Evolutionary conservation across 441 rosid species (phyloP).

Genomic region (Isatis lusitanica): DNA sequence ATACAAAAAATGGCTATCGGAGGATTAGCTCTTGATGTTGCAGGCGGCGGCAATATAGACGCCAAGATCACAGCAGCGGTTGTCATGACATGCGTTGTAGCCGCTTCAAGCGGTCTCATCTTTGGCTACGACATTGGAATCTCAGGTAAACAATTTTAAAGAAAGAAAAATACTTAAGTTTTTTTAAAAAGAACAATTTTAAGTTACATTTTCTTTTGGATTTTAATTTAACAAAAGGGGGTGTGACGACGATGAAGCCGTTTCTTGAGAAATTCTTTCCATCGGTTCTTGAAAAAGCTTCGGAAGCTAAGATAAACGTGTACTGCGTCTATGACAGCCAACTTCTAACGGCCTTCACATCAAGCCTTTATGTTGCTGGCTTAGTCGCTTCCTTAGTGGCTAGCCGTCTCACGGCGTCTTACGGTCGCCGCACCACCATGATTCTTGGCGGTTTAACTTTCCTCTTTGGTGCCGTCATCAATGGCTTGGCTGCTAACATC

Average conservation of each 20-base stretch:
- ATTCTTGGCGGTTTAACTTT: constrained; percentile 70
- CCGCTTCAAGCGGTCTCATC: constrained; percentile 76
- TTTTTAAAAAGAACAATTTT: neutral
- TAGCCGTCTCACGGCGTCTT: constrained; percentile 50
- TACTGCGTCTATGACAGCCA: constrained; percentile 66
- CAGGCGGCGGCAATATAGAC: constrained; percentile 23
- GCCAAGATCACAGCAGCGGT: constrained; percentile 58
- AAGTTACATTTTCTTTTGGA: neutral
- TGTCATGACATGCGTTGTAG: constrained; percentile 69
- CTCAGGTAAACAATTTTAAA: constrained; percentile 48
- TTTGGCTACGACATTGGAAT: constrained; percentile 85
- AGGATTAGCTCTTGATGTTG: constrained; percentile 44
- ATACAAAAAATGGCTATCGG: constrained; percentile 49
- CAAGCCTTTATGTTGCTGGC: constrained; percentile 78
- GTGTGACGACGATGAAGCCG: constrained; percentile 85
- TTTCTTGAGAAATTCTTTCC: constrained; percentile 80
- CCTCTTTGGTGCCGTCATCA: constrained; percentile 66
- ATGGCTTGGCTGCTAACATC: constrained; percentile 59
- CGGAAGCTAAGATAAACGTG: constrained; percentile 52
- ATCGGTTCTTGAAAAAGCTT: constrained; percentile 46
- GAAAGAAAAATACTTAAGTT: neutral
- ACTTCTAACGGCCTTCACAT: constrained; percentile 67
- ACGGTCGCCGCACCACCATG: constrained; percentile 69
- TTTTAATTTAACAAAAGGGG: constrained; percentile 45
- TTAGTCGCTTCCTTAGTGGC: constrained; percentile 64